Conservation (phyloP, 2,329 filamentous ascomycete species). For the Blastomyces emzantsi region DNA sequence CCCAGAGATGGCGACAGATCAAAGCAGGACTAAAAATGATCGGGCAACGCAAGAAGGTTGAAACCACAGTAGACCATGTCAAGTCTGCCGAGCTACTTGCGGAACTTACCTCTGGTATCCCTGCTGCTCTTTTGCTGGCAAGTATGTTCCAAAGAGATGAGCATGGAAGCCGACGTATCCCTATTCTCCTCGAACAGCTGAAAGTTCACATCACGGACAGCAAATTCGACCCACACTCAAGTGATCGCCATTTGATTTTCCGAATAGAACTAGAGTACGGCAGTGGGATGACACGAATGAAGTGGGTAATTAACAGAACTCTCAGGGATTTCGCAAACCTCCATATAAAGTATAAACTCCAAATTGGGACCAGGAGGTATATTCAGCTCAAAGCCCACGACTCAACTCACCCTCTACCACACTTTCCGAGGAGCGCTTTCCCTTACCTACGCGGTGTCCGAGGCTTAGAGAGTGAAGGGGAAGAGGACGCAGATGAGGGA, state of each 20-base stretch:
- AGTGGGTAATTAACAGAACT: conserved; percentile 83
- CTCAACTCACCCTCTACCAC: conserved; percentile 68
- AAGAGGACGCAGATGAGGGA: conserved; percentile 51
- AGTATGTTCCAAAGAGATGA: conserved; percentile 98
- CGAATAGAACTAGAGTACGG: conserved; percentile 93
- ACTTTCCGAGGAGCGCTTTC: conserved; percentile 81
- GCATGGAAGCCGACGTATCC: conserved; percentile 88
- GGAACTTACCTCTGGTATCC: conserved; percentile 82
- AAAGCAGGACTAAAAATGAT: conserved; percentile 79
- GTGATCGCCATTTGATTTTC: conserved; percentile 71
- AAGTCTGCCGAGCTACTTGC: conserved; percentile 97
- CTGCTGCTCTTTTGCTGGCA: conserved; percentile 85
- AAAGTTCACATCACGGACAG: conserved; percentile 83
- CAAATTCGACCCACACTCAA: conserved; percentile 49
- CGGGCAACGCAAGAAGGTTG: conserved; percentile 69
- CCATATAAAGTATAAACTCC: conserved; percentile 86
- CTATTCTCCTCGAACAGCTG: conserved; percentile 87
- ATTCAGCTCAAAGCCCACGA: conserved; percentile 61
- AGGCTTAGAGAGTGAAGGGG: conserved; percentile 71
- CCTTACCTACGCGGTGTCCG: conserved; percentile 78
- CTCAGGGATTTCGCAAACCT: conserved; percentile 86
- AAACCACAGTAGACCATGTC: conserved; percentile 76
- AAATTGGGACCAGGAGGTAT: conserved; percentile 74
- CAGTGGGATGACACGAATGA: conserved; percentile 90
- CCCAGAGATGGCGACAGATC: conserved; percentile 83